A percentile compares a stretch with the other conserved stretches of the same genome.
These are phyloP conservation scores for Fusarium luffae DNA, from an alignment of 2,329 filamentous ascomycete species.

Conservation along the genomic window DNA sequence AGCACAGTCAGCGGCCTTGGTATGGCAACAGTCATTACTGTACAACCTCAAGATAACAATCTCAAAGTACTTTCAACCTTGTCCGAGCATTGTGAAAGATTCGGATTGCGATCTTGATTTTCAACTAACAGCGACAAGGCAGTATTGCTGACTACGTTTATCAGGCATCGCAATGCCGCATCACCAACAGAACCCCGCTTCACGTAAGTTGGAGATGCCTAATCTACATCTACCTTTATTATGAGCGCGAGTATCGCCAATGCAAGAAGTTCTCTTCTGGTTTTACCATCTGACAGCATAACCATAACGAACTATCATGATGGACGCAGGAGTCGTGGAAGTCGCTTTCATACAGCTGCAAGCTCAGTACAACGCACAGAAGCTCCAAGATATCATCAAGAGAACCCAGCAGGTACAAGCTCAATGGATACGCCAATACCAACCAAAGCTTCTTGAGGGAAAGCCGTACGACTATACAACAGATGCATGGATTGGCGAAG, in stretches of 20 bases:
- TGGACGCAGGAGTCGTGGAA: slow-evolving; percentile 55
- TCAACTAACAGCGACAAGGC: slow-evolving; percentile 1
- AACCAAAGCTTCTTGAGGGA: slow-evolving; percentile 49
- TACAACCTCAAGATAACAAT: background rate
- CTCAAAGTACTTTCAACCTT: background rate
- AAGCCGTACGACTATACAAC: slow-evolving; percentile 50
- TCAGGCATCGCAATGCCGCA: slow-evolving; percentile 18
- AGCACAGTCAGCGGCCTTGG: background rate
- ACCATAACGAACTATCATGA: slow-evolving; percentile 12
- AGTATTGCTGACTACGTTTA: slow-evolving; percentile 11
- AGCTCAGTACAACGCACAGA: slow-evolving; percentile 45
- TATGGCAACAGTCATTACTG: background rate
- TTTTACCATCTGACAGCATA: background rate
- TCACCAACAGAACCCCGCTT: slow-evolving; percentile 15
- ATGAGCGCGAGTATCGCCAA: background rate
- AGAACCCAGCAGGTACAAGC: slow-evolving; percentile 52
- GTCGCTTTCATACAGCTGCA: slow-evolving; percentile 52
- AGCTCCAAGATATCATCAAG: slow-evolving; percentile 50
- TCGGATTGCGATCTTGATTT: background rate
- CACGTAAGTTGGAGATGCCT: slow-evolving; percentile 21
- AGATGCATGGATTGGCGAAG: slow-evolving; percentile 50
- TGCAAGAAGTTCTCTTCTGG: background rate
- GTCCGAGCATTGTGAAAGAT: background rate
- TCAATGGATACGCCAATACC: slow-evolving; percentile 53
- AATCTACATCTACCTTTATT: background rate